Base-by-base conservation (phyloP, 208 protist species). In the Trypanosoma theileri region DNA sequence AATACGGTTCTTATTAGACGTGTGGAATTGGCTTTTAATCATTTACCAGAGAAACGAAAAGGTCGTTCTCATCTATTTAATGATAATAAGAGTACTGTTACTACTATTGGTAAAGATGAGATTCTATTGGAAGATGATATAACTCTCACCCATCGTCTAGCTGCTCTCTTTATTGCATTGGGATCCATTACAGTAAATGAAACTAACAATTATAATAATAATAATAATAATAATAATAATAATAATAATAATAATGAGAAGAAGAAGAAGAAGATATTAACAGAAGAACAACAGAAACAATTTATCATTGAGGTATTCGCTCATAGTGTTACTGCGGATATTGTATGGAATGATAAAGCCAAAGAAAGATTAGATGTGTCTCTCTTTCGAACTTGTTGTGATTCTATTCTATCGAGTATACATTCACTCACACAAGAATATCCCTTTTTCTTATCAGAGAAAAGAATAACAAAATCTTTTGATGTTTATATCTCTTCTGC, bases 1-100 rank as follows among this genome's bases (percentile, higher is more conserved):
- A 75, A 75, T 57, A 48, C 56, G 22, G 10, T 69, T 24, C 62
- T 66, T 24, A 64, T 75, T 35, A 53, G 70, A 4, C 52, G 59
- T 46, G 40, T 69, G 14, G 70, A 75, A 22, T 24, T 75, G 28
- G 1, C 28, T 35, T 35, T 35, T 35, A 35, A 35, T 6, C 1
- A 35, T 35, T 8, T 35, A 35, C 1, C 28, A 35, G 28, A 35
- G 6, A 35, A 35, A 35, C 28, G 28, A 35, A 35, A 35, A 35
- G 28, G 28, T 35, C 28, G 28, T 6, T 35, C 28, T 35, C 1
- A 35, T 35, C 28, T 6, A 8, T 35, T 6, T 35, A 59, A 48
- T 48, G 11, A 48, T 48, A 48, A 48, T 48, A 48, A 48, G 2
- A 48, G 11, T 48, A 48, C 2, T 48, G 11, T 14, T 48, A 48